Evolutionary conservation across 2,329 filamentous ascomycete species (phyloP), one percentile per base, ranked within the genome.

Genomic region (Lachnum nothofagi): DNA sequence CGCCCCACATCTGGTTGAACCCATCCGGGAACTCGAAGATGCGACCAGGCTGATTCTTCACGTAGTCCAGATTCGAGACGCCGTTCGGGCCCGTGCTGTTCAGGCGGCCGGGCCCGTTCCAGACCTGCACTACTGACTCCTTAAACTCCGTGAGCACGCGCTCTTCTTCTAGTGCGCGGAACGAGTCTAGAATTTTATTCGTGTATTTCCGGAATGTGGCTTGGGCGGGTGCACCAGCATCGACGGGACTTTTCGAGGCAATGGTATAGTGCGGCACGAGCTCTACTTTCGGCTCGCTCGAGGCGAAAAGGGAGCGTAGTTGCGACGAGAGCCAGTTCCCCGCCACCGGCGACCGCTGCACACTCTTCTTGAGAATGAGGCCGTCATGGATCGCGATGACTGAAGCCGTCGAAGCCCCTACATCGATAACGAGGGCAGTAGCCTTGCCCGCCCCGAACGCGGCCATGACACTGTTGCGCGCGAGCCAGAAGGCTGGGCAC

Each of bases 1-100:
- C 79, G 54, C 88, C 85, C 75, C 95, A 98, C 70, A 95, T 86
- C 67, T 95, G 88, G 73, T 97, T 98, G 72, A 86, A 91, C 43
- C 93, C 93, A 65, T 97, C 89, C 8, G 93, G 93, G 79, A 98
- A 93, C 73, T 98, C 93, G 63, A 96, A 98, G 9, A 93, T 86
- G 44, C 89, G 85, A 34, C 88, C 88, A 1, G 89, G 88, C 56
- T 83, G 82, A 38, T 72, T 76, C 65, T 80, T 84, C 49, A 84
- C 83, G 41, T 82, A 75, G 35, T 96, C 91, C 64, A 93, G 82
- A 65, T 91, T 94, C 4, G 72, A 70, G 22, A 71, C 60, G 31
- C 83, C 82, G 19, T 71, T 78, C 58, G 68, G 70, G 35, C 68
- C 67, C 34, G 59, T 65, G 59, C 64, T 67, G 51, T 55, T 67